phyloP scores from a whole-genome alignment of 2,329 filamentous ascomycete genomes.

The Stagonosporopsis cucurbitacearum region DNA sequence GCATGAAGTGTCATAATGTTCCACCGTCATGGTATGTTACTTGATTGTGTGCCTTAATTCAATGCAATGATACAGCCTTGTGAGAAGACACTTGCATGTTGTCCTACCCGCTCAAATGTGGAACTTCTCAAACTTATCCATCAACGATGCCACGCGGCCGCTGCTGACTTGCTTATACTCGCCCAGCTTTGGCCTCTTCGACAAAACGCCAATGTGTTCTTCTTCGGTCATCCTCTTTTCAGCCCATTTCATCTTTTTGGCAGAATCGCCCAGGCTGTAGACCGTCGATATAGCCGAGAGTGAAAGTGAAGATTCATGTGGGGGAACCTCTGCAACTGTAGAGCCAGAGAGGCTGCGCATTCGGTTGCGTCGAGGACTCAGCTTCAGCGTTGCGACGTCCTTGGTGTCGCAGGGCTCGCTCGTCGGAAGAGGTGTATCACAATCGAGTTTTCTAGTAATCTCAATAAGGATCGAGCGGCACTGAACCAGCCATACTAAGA shows the following conservation, averaged over 20 bases:
- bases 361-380: not conserved
- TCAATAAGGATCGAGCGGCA: not conserved
- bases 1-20: too few species aligned
- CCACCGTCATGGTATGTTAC: too few species aligned
- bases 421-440: not conserved
- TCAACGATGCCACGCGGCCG: constrained; percentile 10
- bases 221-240: constrained; percentile 7
- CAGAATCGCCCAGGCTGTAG: not conserved
- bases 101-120: not conserved
- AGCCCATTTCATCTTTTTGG: not conserved
- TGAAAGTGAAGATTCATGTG: not conserved
- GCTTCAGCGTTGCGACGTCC: not conserved
- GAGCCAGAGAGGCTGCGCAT: constrained; percentile 10
- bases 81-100: not conserved
- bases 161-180: constrained; percentile 9
- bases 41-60: too few species aligned
- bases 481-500: not conserved
- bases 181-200: constrained; percentile 4
- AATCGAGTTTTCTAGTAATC: not conserved
- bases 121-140: constrained; percentile 13
- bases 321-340: not conserved
- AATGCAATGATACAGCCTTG: too few species aligned
- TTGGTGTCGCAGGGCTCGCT: not conserved
- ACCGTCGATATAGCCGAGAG: not conserved
- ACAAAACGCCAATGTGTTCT: not conserved